Conservation (phyloP, 192 early-diverging fungal genomes). For the Umbelopsis ramanniana region DNA sequence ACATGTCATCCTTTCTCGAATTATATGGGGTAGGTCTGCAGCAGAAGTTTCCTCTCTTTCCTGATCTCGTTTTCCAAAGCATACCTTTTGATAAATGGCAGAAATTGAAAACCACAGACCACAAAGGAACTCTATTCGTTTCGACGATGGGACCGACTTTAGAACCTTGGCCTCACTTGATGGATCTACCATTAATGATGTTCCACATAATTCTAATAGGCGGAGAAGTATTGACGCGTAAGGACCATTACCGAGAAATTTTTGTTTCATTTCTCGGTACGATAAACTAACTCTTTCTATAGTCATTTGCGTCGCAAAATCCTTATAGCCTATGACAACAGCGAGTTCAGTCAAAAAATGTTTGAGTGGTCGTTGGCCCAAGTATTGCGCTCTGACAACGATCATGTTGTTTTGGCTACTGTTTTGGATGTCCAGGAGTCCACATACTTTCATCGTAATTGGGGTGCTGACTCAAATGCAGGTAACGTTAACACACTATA, state of each 20-base stretch:
- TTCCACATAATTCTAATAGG: not conserved
- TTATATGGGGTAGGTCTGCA: not conserved
- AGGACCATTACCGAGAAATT: not conserved
- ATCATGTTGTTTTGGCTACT: slow-evolving; percentile 25
- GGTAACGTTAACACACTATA: not conserved
- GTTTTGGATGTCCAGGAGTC: slow-evolving; percentile 26
- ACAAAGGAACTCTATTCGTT: slow-evolving; percentile 14
- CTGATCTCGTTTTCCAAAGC: not conserved
- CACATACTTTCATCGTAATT: not conserved
- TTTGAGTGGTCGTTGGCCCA: slow-evolving; percentile 27
- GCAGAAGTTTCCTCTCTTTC: slow-evolving; percentile 17
- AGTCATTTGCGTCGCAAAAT: slow-evolving; percentile 26
- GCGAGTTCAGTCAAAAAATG: slow-evolving; percentile 20
- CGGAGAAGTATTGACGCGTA: slow-evolving; percentile 20
- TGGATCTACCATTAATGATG: slow-evolving; percentile 15
- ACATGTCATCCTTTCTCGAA: slow-evolving; percentile 6
- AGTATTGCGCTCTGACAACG: slow-evolving; percentile 10
- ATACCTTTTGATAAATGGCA: slow-evolving; percentile 1
- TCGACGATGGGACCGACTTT: slow-evolving; percentile 1
- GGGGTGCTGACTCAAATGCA: slow-evolving; percentile 11
- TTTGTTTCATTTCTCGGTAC: too few species aligned
- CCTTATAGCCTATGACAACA: slow-evolving; percentile 24
- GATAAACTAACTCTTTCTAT: not conserved
- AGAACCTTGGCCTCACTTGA: not conserved
- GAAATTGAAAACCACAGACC: not conserved